A percentile compares a stretch with the other conserved stretches of the same genome.
These are phyloP conservation scores for Bidens hawaiensis DNA, from an alignment of 140 eudicot species.

Conservation along the genomic window DNA sequence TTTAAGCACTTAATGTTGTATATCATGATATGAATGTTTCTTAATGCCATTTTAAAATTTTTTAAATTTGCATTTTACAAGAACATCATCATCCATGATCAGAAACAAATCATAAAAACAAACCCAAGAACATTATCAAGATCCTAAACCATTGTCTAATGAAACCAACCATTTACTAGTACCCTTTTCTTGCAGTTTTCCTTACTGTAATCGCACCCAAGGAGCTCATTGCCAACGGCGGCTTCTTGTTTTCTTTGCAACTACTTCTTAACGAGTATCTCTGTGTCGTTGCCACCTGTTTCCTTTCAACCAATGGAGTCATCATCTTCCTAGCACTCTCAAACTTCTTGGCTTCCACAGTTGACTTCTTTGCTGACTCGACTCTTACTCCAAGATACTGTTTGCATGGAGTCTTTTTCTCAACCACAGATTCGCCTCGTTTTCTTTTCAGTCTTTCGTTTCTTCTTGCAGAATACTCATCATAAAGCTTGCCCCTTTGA, in stretches of 20 bases:
- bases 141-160: no score
- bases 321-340: constrained; percentile 43
- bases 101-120: background rate
- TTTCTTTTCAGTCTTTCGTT: constrained; percentile 80
- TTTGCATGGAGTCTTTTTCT: constrained; percentile 48
- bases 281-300: constrained; percentile 27
- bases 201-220: constrained; percentile 23
- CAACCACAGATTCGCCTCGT: constrained; percentile 43
- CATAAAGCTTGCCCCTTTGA: constrained; percentile 77
- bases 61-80: background rate
- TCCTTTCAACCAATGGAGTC: constrained; percentile 47
- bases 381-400: constrained; percentile 66
- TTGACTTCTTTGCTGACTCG: constrained; percentile 49
- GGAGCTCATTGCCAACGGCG: constrained; percentile 39
- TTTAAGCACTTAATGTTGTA: background rate
- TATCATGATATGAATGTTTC: background rate
- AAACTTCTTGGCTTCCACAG: constrained; percentile 31
- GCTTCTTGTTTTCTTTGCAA: constrained; percentile 86
- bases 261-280: constrained; percentile 69
- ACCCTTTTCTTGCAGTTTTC: constrained; percentile 45
- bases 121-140: background rate
- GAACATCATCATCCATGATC: background rate
- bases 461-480: constrained; percentile 69
- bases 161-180: background rate
- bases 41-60: background rate